Conservation (phyloP, 495 filamentous ascomycete genomes). For the Hapsidospora chrysogenum region DNA sequence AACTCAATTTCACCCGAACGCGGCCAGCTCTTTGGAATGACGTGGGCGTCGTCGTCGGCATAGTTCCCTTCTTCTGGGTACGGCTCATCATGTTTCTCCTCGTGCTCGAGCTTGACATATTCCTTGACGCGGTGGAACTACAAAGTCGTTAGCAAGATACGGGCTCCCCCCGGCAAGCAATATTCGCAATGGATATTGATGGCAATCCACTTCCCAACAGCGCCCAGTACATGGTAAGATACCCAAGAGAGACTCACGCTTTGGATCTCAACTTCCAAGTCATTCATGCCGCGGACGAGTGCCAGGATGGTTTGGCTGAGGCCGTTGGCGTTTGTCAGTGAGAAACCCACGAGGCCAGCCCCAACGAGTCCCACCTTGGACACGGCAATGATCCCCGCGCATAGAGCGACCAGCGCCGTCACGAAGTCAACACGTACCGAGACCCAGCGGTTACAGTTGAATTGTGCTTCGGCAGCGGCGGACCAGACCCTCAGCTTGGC, state of each 20-base stretch:
- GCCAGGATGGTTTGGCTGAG: conserved; percentile 26
- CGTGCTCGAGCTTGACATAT: conserved; percentile 25
- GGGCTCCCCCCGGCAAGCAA: no score
- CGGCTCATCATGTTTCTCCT: conserved; percentile 21
- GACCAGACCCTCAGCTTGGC: conserved; percentile 21
- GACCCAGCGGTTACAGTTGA: conserved; percentile 35
- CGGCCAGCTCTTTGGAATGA: conserved; percentile 27
- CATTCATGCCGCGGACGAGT: conserved; percentile 28
- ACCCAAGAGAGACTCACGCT: conserved; percentile 21
- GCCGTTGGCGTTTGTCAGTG: conserved; percentile 30
- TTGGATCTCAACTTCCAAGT: conserved; percentile 32
- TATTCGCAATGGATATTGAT: no score
- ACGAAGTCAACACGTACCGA: conserved; percentile 29
- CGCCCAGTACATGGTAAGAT: background rate
- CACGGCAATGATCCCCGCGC: conserved; percentile 28
- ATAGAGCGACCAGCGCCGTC: conserved; percentile 26
- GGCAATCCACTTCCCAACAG: background rate
- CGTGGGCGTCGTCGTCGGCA: conserved; percentile 9
- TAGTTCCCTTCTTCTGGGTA: conserved; percentile 8
- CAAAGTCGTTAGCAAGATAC: no score
- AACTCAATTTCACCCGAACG: conserved; percentile 30
- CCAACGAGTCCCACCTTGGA: conserved; percentile 20
- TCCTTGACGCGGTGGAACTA: conserved; percentile 32
- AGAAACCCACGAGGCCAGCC: conserved; percentile 31
- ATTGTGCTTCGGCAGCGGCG: conserved; percentile 23